phyloP scores from a whole-genome alignment of 2,329 filamentous ascomycete genomes.

The Arthroderma sp. region DNA sequence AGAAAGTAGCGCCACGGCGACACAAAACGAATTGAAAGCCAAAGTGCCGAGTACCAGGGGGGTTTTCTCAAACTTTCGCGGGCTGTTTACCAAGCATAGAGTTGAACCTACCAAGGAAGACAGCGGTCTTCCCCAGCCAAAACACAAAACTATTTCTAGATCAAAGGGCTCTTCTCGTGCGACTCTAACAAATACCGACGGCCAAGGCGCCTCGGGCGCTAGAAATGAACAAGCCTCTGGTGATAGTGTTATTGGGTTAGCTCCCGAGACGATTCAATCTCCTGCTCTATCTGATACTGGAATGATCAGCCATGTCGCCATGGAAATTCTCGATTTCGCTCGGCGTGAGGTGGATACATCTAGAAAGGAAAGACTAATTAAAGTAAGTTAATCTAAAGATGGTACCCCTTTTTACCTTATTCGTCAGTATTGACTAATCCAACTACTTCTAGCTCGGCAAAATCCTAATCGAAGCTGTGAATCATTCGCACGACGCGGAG shows the following conservation, averaged over 20 bases:
- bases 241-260: too few relatives aligned
- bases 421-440: background rate
- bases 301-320: slow-evolving; percentile 9
- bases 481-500: slow-evolving; percentile 13
- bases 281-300: slow-evolving; percentile 9
- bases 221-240: background rate
- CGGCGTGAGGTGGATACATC: slow-evolving; percentile 8
- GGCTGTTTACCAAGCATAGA: slow-evolving; percentile 12
- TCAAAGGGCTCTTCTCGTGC: background rate
- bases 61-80: slow-evolving; percentile 12
- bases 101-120: slow-evolving; percentile 3
- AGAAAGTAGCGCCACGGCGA: too few relatives aligned
- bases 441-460: slow-evolving; percentile 8
- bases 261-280: background rate
- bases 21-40: background rate
- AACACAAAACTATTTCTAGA: background rate
- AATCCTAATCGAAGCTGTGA: slow-evolving; percentile 13
- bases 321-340: slow-evolving; percentile 11
- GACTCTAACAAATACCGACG: background rate
- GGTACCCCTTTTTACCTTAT: background rate
- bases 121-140: background rate
- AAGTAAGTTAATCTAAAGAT: slow-evolving; percentile 5
- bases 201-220: background rate
- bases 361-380: slow-evolving; percentile 12
- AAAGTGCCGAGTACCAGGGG: slow-evolving; percentile 6